Conservation (phyloP, 306 rosid genomes). For the barrel medic (Medicago truncatula) region DNA sequence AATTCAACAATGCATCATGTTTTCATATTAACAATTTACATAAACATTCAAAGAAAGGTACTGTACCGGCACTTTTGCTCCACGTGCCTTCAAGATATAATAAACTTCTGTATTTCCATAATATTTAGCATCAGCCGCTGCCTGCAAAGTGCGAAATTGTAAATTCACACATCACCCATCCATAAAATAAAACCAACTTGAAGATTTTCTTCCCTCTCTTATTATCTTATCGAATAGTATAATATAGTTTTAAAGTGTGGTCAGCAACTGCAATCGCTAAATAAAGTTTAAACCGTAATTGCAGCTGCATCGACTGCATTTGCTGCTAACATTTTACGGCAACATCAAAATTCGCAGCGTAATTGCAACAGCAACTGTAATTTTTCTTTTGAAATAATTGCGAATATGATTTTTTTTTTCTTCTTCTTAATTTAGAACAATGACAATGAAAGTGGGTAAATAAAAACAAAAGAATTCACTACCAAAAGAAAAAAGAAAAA, state of each 20-base stretch:
- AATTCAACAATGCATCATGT: conserved; percentile 1
- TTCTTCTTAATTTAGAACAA: not conserved
- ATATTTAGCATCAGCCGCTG: conserved; percentile 97
- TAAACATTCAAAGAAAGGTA: conserved; percentile 23
- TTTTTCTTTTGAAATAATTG: not conserved
- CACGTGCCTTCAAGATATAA: conserved; percentile 85
- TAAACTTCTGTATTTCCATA: conserved; percentile 80
- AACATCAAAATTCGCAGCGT: not conserved
- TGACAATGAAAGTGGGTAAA: not conserved
- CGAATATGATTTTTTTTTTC: too few relatives aligned
- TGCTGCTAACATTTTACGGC: not conserved
- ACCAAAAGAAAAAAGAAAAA: too few relatives aligned
- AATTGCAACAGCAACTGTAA: not conserved
- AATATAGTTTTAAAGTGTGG: not conserved
- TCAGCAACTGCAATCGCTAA: not conserved
- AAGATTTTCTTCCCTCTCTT: not conserved
- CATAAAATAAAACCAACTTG: not conserved
- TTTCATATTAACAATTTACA: too few relatives aligned
- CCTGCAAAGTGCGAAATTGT: conserved; percentile 54
- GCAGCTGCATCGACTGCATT: not conserved
- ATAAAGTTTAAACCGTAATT: not conserved
- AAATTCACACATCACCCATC: conserved; percentile 34
- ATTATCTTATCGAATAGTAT: not conserved
- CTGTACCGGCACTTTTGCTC: conserved; percentile 91
- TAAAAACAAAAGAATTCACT: not conserved